A percentile compares a stretch with the other conserved stretches of the same genome.
These are phyloP conservation scores for Yarrowia deformans DNA, from an alignment of 805 yeast species.

Conservation along the genomic window DNA sequence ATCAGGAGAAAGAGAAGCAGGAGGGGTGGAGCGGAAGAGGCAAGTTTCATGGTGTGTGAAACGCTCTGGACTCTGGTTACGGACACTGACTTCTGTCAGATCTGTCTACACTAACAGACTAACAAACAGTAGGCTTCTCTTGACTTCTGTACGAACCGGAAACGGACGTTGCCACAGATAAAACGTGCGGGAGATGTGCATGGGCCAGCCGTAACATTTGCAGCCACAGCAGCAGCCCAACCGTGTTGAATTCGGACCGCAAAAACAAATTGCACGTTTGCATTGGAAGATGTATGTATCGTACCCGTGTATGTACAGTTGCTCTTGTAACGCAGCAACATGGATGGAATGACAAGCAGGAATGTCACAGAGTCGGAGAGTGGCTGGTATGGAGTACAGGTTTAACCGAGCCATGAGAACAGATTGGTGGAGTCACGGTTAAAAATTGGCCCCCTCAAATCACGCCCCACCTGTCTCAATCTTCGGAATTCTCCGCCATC, in stretches of 20 bases:
- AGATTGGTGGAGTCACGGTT: background rate
- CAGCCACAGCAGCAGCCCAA: slow-evolving; percentile 6
- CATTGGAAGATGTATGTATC: too few species aligned
- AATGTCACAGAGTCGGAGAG: background rate
- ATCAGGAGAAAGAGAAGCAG: too few species aligned
- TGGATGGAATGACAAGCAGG: background rate
- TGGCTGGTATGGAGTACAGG: too few species aligned
- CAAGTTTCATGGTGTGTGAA: too few species aligned
- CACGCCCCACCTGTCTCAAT: background rate
- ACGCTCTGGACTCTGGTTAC: too few species aligned
- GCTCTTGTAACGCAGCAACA: slow-evolving; percentile 3
- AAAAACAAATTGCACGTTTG: slow-evolving; percentile 1
- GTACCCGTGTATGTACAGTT: too few species aligned
- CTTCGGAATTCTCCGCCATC: background rate
- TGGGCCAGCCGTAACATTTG: background rate
- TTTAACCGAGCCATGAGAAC: background rate
- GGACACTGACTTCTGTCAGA: too few species aligned
- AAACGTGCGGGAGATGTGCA: slow-evolving; percentile 7
- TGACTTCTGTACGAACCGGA: background rate
- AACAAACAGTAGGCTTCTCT: too few species aligned
- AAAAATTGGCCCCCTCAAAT: too few species aligned
- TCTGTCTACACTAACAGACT: too few species aligned
- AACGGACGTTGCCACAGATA: background rate
- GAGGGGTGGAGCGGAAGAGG: too few species aligned
- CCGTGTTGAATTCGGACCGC: background rate